Evolutionary conservation across 148 eudicot genomes (phyloP), one percentile per base, ranked within the genome.

Genomic region (Fagopyrum esculentum): DNA sequence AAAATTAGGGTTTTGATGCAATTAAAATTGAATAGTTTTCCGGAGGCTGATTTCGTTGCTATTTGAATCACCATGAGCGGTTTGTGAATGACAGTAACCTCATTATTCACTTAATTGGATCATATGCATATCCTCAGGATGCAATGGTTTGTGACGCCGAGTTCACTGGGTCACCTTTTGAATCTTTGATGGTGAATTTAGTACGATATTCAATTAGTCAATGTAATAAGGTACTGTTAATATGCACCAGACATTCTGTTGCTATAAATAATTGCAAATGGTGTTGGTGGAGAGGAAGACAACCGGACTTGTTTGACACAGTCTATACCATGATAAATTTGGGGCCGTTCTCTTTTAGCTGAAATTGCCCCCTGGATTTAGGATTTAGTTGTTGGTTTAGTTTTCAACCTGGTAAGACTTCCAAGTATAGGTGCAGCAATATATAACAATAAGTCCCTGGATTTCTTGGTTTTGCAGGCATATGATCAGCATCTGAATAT

Each of bases 401-500:
- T 29, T 29, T 63, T 8, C 69, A 10, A 63, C 7, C 16, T 63
- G 5, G 44, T 4, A 30, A 4, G 16, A 30, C 11, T 30, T 63
- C 45, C 4, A 11, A 11, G 16, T 30, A 29, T 15, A 40, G 3
- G 6, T 64, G 47, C 30, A 35, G 9, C 5, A 46, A 66, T 40
- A 30, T 66, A 40, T 13, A 40, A 45, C n/a, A n/a, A n/a, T 35
- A 43, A 66, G 71, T 40, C 46, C 71, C 9, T 66, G 19, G 17
- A 13, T 66, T 8, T 66, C 19, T 66, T 66, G 17, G 17, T 46
- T 49, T 71, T 75, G 74, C 87, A 90, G 92, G 96, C 96, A 71
- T 90, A 90, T 83, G 92, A 90, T 84, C 96, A 90, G 82, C 96
- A 90, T 82, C 80, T 90, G 81, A 88, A 90, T 77, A 90, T 90